These are phyloP conservation scores for Mycena latifolia DNA, from an alignment of 768 basidiomycete genomes.

Conservation along the genomic window DNA sequence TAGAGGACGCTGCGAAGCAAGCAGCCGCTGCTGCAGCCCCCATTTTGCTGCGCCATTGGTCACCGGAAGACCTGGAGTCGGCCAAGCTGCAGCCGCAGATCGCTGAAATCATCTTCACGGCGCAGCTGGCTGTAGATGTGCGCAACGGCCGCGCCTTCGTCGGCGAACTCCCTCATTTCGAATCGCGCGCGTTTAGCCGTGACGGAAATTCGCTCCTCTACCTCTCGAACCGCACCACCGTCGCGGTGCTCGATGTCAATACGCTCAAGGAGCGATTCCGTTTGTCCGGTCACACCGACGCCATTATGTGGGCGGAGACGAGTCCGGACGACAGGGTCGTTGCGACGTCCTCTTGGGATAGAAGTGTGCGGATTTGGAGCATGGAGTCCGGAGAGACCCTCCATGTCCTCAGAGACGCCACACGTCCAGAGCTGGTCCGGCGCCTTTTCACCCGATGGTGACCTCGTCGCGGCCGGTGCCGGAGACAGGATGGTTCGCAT, in stretches of 20 bases:
- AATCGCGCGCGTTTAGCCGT: constrained; percentile 13
- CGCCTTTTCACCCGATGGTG: no score
- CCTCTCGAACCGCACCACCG: neutral
- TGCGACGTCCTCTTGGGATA: constrained; percentile 40
- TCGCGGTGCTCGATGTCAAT: constrained; percentile 12
- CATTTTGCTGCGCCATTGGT: no score
- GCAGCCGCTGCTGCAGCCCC: no score
- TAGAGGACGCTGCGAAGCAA: no score
- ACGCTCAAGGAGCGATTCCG: constrained; percentile 15
- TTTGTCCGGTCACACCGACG: constrained; percentile 33
- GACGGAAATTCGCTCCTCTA: constrained; percentile 25
- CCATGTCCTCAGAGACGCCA: constrained; percentile 20
- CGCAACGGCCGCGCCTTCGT: no score
- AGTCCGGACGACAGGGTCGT: no score
- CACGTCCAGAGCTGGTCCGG: constrained; percentile 29
- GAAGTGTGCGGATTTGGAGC: constrained; percentile 37
- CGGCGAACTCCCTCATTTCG: no score
- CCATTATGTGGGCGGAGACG: no score
- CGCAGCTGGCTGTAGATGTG: no score
- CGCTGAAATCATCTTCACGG: no score
- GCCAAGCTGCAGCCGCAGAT: no score
- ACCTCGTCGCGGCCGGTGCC: constrained; percentile 34
- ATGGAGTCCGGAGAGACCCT: constrained; percentile 24
- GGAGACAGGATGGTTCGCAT: constrained; percentile 34
- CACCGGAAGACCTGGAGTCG: no score